phyloP scores from a whole-genome alignment of 139 green algal genomes.

The Chlamydomonas applanata region DNA sequence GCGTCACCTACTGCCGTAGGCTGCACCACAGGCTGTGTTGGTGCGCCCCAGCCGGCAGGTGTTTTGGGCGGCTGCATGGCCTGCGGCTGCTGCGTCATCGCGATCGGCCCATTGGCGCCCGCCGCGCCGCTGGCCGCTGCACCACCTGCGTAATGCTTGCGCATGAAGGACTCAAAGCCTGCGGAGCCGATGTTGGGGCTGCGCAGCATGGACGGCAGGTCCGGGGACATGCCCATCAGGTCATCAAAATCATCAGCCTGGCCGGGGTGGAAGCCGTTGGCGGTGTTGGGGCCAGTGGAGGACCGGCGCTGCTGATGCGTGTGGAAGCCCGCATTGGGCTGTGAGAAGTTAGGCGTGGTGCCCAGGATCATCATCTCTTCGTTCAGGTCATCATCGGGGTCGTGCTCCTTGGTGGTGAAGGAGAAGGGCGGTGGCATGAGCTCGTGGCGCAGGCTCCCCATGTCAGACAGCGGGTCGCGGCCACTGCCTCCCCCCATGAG shows the following conservation, averaged over 20 bases:
- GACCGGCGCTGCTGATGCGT: not conserved
- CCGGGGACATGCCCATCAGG: slow-evolving; percentile 38
- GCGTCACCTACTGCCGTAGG: too few species aligned
- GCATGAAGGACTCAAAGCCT: slow-evolving; percentile 23
- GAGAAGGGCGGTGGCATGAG: slow-evolving; percentile 55
- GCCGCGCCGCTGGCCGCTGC: too few species aligned
- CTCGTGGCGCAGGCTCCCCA: slow-evolving; percentile 62
- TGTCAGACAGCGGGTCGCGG: slow-evolving; percentile 41
- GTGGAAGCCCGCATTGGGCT: not conserved
- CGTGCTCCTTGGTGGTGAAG: not conserved
- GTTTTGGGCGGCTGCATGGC: too few species aligned
- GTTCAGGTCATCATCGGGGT: slow-evolving; percentile 50
- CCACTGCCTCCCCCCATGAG: slow-evolving; percentile 48
- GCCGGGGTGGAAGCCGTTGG: slow-evolving; percentile 3
- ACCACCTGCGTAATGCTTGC: slow-evolving; percentile 2
- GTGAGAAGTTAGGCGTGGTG: slow-evolving; percentile 50
- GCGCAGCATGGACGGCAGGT: slow-evolving; percentile 23
- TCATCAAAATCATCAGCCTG: slow-evolving; percentile 17
- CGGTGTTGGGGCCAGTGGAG: too few species aligned
- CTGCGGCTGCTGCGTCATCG: too few species aligned
- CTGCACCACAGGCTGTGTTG: too few species aligned
- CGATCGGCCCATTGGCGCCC: too few species aligned
- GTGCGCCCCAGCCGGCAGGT: too few species aligned
- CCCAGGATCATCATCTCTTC: slow-evolving; percentile 82
- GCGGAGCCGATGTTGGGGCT: slow-evolving; percentile 6